Conservation (phyloP, 768 basidiomycete species). For the Coprinellus aureogranulatus region DNA sequence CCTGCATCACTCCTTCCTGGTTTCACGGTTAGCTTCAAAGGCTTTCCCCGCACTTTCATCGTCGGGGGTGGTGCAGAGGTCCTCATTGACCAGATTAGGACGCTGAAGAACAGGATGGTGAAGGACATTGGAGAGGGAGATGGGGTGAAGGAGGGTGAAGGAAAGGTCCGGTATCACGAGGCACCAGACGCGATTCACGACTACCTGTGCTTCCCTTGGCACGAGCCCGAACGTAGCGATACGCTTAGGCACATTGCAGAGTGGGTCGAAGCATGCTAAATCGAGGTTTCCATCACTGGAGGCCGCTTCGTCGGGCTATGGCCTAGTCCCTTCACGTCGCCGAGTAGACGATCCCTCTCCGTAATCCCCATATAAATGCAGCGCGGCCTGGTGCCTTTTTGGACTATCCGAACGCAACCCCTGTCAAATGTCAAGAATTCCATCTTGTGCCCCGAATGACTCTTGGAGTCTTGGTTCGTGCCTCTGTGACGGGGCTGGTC, state of each 20-base stretch:
- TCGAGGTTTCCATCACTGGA: too few species aligned
- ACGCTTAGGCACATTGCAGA: conserved; percentile 47
- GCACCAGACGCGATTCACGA: conserved; percentile 54
- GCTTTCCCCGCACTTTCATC: conserved; percentile 63
- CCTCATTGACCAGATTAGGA: conserved; percentile 50
- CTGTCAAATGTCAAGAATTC: too few species aligned
- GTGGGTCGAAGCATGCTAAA: conserved; percentile 35
- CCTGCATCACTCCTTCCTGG: conserved; percentile 47
- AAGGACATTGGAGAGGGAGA: conserved; percentile 49
- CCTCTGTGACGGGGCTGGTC: too few species aligned
- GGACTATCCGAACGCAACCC: too few species aligned
- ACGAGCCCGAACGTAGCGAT: conserved; percentile 52
- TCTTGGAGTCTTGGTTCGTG: too few species aligned
- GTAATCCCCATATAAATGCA: too few species aligned
- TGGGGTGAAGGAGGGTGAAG: conserved; percentile 34
- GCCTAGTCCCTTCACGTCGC: too few species aligned
- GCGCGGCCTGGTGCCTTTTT: too few species aligned
- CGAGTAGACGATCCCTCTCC: too few species aligned
- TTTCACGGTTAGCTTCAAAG: conserved; percentile 42
- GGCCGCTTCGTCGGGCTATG: too few species aligned
- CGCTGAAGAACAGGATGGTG: conserved; percentile 47
- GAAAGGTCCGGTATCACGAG: conserved; percentile 47
- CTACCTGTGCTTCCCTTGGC: conserved; percentile 47
- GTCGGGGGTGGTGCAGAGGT: conserved; percentile 56
- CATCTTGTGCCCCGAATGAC: too few species aligned